Percentiles rank a stretch among this genome's conserved stretches.
phyloP scores from a whole-genome alignment of 306 rosid species.

The Acacia acuminata region DNA sequence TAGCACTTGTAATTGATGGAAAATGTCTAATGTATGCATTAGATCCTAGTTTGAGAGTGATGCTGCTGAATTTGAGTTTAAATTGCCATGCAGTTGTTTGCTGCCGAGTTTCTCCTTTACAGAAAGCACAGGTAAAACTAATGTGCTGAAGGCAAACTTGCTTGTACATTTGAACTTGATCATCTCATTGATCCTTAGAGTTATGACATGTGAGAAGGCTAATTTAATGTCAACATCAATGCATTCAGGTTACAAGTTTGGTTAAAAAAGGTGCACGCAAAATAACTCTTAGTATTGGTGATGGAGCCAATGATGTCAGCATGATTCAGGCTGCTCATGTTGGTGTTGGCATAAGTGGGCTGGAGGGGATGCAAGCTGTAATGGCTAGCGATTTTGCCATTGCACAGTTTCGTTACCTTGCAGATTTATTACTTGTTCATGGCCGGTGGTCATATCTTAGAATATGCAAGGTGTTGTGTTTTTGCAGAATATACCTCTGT shows the following conservation, averaged over 20 bases:
- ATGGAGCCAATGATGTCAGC: constrained; percentile 83
- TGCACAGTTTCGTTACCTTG: constrained; percentile 76
- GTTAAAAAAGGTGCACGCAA: constrained; percentile 71
- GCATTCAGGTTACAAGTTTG: constrained; percentile 65
- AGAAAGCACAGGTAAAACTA: constrained; percentile 70
- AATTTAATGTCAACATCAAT: background rate
- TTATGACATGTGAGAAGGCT: background rate
- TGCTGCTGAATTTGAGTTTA: constrained; percentile 68
- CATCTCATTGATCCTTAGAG: background rate
- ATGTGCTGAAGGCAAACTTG: background rate
- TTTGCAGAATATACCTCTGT: background rate
- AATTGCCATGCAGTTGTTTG: constrained; percentile 75
- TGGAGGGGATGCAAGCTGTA: constrained; percentile 85
- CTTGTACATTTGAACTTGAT: background rate
- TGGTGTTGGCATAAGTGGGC: constrained; percentile 77
- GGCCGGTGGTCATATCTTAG: constrained; percentile 83
- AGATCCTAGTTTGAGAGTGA: constrained; percentile 78
- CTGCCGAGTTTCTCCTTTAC: constrained; percentile 81
- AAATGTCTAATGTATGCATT: constrained; percentile 90
- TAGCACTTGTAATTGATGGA: constrained; percentile 86
- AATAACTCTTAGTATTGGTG: constrained; percentile 76
- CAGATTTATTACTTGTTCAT: constrained; percentile 74
- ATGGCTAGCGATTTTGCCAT: constrained; percentile 88
- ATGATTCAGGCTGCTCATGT: constrained; percentile 90
- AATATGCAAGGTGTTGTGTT: constrained; percentile 61